These are phyloP conservation scores for Fusarium protoensiforme DNA, from an alignment of 2,329 filamentous ascomycete genomes.

Conservation along the genomic window DNA sequence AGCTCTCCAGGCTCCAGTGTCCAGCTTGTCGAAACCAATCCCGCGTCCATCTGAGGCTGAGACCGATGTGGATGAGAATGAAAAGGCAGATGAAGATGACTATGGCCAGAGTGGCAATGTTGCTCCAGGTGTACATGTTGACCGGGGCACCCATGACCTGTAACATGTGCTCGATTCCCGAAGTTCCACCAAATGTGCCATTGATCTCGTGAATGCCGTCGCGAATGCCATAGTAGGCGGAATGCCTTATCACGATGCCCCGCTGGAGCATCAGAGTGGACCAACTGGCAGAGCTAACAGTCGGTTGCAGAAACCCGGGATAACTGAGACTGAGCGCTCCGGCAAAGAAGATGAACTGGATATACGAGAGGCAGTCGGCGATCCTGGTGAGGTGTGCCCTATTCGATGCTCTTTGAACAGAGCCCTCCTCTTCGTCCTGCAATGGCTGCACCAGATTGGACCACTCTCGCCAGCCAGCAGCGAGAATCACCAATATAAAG, in stretches of 20 bases:
- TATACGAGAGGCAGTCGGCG: constrained; percentile 75
- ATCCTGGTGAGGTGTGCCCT: constrained; percentile 38
- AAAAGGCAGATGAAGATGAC: constrained; percentile 68
- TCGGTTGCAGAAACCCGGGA: constrained; percentile 79
- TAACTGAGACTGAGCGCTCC: constrained; percentile 77
- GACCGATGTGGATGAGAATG: constrained; percentile 61
- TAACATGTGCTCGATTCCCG: constrained; percentile 73
- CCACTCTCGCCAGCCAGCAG: constrained; percentile 29
- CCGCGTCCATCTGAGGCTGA: constrained; percentile 44
- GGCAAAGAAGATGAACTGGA: constrained; percentile 79
- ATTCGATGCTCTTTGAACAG: not conserved
- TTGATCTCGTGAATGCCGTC: constrained; percentile 75
- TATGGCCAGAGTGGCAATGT: constrained; percentile 73
- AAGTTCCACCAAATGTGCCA: constrained; percentile 65
- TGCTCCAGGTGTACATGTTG: constrained; percentile 73
- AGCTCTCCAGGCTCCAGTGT: constrained; percentile 18
- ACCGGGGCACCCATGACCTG: constrained; percentile 74
- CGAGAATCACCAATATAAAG: constrained; percentile 25
- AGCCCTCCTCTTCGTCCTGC: constrained; percentile 20
- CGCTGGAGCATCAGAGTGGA: constrained; percentile 70
- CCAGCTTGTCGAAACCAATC: constrained; percentile 55
- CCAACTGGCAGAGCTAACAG: constrained; percentile 74
- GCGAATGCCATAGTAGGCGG: constrained; percentile 43
- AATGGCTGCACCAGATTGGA: constrained; percentile 9
- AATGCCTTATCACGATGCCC: constrained; percentile 40